Evolutionary conservation across 495 filamentous ascomycete species (phyloP), one percentile per base, ranked within the genome.

Genomic region (Penicillium cosmopolitanum): DNA sequence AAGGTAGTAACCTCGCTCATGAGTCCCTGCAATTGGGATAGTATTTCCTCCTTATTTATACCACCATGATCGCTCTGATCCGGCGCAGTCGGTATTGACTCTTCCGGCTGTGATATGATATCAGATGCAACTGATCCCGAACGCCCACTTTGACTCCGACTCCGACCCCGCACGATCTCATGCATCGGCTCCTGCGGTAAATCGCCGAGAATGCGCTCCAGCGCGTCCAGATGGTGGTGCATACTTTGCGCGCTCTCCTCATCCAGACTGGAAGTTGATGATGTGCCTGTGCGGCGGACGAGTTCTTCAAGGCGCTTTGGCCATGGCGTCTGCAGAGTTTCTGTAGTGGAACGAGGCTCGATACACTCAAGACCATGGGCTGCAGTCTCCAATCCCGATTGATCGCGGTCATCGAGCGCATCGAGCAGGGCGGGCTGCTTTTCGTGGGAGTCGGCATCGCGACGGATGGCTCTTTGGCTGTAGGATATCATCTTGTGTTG

Each of bases 141-240:
- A 13, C 3, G 10, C 11, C 10, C 10, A 48, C 25, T 21, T 44
- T 34, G 19, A 21, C 28, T 42, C 3, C 19, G 16, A 42, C 6
- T 16, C n/a, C 31, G 11, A n/a, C 15, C 6, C 9, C 15, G 36
- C 8, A 44, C 53, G 28, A 68, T 56, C 46, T 70, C 67, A 2
- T 62, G 59, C 4, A 62, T 61, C 1, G 72, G 33, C 28, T 53
- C 54, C 12, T 64, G 63, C 13, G 61, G 66, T 19, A 69, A 65
- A 40, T 77, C 67, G 0, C 55, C 47, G 8, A 76, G 58, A 23
- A 78, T 55, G 9, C 62, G 43, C 50, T 76, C 73, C 5, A 77
- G 55, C 11, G 60, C 63, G n/a, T 76, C 68, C 23, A 77, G 62
- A 52, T 69, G 71, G 16, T 63, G 62, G 19, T 72, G 64, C 4